Base-by-base conservation (phyloP, 2,329 filamentous ascomycete genomes). In the Ascomycota sp. region DNA sequence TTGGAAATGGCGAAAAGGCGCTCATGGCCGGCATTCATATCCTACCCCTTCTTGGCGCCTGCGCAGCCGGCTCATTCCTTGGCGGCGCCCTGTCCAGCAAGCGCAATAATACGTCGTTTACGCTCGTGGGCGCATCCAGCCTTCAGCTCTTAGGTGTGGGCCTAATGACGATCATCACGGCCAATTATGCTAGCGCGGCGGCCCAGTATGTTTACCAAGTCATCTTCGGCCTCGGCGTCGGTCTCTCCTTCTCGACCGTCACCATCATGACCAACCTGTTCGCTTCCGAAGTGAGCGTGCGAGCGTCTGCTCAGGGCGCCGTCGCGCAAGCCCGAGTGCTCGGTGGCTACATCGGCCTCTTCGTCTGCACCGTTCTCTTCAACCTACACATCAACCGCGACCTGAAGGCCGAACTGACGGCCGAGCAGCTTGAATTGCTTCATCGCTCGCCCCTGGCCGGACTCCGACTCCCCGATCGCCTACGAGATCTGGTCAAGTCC, bases 321-420 rank as follows among this genome's bases (percentile, higher is more conserved):
- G 55, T 72, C 8, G 64, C 69, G 1, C 69, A 75, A 44, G 59
- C 63, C 2, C 59, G 69, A 10, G 63, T 73, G 0, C 48, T 74
- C 2, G 69, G 69, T 1, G 69, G 69, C 3, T 63, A 63, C 23
- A 53, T 73, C 20, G 69, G 69, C 1, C 53, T 74, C 26, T 61
- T 67, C 0, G 44, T 63, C 17, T 69, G 68, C 37, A 70, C 63
- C n/a, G 59, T 69, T 10, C 54, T 74, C 8, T 63, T 70, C 44
- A 67, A 68, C 40, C 39, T 45, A 21, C 51, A 53, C 31, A 51
- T 57, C 25, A 50, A 56, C 27, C 36, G 38, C 20, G 43, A 52
- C 23, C 46, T 66, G 8, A 40, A 45, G 9, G 37, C 38, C 19
- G 37, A 45, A 20, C 40, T 64, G 32, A 50, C 49, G 8, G 31